Conservation (phyloP, 176 grass and related monocot genomes). For the Calamus simplicifolius region DNA sequence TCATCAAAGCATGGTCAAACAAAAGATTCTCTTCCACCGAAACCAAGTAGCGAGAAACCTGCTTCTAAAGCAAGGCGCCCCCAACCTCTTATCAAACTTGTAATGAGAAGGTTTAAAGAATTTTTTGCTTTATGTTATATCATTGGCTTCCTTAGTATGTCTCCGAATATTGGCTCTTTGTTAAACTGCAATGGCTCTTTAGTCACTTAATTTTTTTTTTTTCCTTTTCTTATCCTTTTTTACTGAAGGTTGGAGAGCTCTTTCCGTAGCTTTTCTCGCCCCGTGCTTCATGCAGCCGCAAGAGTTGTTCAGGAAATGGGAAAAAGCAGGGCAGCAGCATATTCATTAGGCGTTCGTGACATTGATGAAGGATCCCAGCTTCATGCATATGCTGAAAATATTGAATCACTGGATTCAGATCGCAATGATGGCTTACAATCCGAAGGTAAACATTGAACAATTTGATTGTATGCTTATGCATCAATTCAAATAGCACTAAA, state of each 20-base stretch:
- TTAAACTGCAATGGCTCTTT: no score
- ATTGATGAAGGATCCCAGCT: slow-evolving; percentile 53
- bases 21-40: slow-evolving; percentile 35
- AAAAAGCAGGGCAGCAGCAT: slow-evolving; percentile 94
- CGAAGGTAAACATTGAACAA: slow-evolving; percentile 45
- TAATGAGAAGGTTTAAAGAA: slow-evolving; percentile 66
- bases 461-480: slow-evolving; percentile 6
- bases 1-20: slow-evolving; percentile 46
- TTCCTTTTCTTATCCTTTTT: slow-evolving; percentile 14
- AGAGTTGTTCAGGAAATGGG: slow-evolving; percentile 99
- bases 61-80: slow-evolving; percentile 76
- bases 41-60: slow-evolving; percentile 57
- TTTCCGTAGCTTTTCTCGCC: slow-evolving; percentile 94
- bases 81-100: slow-evolving; percentile 92
- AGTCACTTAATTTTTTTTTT: neutral
- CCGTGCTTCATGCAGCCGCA: slow-evolving; percentile 89
- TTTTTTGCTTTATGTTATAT: slow-evolving; percentile 18
- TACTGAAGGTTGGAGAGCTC: slow-evolving; percentile 78
- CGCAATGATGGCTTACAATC: slow-evolving; percentile 58
- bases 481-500: no score
- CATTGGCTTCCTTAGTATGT: slow-evolving; percentile 1
- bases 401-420: slow-evolving; percentile 77
- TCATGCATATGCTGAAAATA: slow-evolving; percentile 73
- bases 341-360: slow-evolving; percentile 78
- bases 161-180: no score